phyloP scores from a whole-genome alignment of 202 grass and related monocot genomes.

The Eragrostis tef region DNA sequence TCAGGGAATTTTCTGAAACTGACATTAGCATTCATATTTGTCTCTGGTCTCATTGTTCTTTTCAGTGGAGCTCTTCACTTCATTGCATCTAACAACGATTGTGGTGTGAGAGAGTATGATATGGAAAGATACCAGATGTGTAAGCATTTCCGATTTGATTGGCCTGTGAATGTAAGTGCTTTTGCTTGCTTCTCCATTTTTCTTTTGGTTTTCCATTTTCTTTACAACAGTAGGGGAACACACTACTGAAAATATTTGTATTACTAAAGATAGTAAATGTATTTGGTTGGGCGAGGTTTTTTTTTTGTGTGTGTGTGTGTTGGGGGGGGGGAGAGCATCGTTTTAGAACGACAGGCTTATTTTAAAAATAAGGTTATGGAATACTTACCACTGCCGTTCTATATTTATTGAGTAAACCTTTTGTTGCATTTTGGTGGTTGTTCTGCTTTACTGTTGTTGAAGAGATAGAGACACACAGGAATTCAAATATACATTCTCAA shows the following conservation, averaged over 20 bases:
- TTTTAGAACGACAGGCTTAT: too few species aligned
- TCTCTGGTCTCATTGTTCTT: not conserved
- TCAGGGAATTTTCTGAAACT: not conserved
- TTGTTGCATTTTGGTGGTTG: not conserved
- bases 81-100: conserved; percentile 93
- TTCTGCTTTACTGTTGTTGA: not conserved
- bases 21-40: not conserved
- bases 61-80: conserved; percentile 75
- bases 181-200: conserved; percentile 34
- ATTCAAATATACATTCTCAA: not conserved
- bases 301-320: too few species aligned
- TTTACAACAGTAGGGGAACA: not conserved
- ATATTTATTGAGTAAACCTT: not conserved
- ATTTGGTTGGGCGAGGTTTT: not conserved
- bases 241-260: not conserved
- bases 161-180: conserved; percentile 89
- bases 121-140: conserved; percentile 83
- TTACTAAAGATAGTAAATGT: not conserved
- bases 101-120: conserved; percentile 83
- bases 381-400: not conserved
- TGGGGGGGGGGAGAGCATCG: too few species aligned
- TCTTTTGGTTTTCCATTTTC: not conserved
- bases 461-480: not conserved
- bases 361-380: too few species aligned
- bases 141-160: conserved; percentile 87